Evolutionary conservation across 2,329 filamentous ascomycete species (phyloP), one percentile per base, ranked within the genome.

Genomic region (Neoascochyta sp.): DNA sequence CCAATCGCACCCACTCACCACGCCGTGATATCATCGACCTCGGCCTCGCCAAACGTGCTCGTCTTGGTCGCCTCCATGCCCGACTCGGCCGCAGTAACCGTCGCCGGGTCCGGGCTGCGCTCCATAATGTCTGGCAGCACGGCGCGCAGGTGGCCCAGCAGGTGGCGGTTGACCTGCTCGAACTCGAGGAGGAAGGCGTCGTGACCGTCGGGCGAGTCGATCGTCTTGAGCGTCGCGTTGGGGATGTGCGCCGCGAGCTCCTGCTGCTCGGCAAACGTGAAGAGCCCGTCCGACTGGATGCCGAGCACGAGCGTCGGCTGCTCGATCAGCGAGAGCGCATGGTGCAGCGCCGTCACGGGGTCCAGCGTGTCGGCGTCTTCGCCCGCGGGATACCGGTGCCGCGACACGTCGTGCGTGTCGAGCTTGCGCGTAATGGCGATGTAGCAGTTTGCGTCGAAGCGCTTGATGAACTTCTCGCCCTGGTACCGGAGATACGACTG

Each of bases 361-460:
- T 67, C 50, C n/a, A 78, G 67, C 10, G 50, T 51, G 4, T 58
- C 50, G 7, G 54, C 44, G 17, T 49, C 43, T 22, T 39, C 27
- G 8, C 52, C 57, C 17, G 52, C 46, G 54, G 68, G 18, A 59
- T 62, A 69, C 4, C 90, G 82, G 56, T 81, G 78, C 22, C 89
- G 78, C 9, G 88, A 93, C 15, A 98, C 80, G 60, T 98, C 92
- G 63, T 98, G 92, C 0, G 92, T 96, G 60, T 98, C 92, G 10
- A 98, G 77, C 65, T 98, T 98, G 53, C 92, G 83, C 4, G 92
- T 96, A 64, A 98, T 95, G 47, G 92, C 89, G 49, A 98, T 96
- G 68, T 98, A 98, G 68, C 92, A 98, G 63, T 98, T 98, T 53
- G 88, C 86, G 64, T 98, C 92, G 62, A 96, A 98, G 7, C 92